These are phyloP conservation scores for Trichoderma koningii DNA, from an alignment of 2,329 filamentous ascomycete genomes.

Conservation along the genomic window DNA sequence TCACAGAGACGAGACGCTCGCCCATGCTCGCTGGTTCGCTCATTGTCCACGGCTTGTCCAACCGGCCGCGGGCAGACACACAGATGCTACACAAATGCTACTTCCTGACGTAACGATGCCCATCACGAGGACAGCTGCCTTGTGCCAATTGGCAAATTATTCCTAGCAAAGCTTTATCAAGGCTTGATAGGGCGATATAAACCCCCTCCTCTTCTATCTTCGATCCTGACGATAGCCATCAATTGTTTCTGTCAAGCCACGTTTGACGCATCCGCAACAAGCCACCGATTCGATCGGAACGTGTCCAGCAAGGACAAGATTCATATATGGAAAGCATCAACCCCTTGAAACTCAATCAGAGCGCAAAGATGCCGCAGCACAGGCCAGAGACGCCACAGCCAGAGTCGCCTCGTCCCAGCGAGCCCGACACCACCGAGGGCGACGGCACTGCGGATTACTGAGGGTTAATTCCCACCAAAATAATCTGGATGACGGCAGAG, in stretches of 20 bases:
- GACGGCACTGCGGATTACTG: slow-evolving; percentile 39
- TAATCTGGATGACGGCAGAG: slow-evolving; percentile 6
- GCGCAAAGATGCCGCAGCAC: slow-evolving; percentile 31
- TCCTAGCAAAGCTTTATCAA: not conserved
- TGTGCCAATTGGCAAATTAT: slow-evolving; percentile 7
- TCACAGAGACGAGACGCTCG: slow-evolving; percentile 11
- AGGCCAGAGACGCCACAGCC: slow-evolving; percentile 39
- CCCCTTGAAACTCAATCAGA: not conserved
- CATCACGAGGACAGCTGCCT: slow-evolving; percentile 20
- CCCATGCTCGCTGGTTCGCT: not conserved
- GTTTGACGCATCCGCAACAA: not conserved
- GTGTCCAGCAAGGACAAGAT: not conserved
- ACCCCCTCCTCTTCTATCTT: slow-evolving; percentile 1
- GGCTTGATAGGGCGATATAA: slow-evolving; percentile 19
- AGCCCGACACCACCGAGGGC: slow-evolving; percentile 38
- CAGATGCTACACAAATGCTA: slow-evolving; percentile 19
- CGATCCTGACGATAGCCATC: not conserved
- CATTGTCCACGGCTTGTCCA: slow-evolving; percentile 5
- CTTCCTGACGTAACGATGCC: slow-evolving; percentile 26
- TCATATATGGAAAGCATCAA: not conserved
- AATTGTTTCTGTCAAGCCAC: not conserved
- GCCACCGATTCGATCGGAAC: slow-evolving; percentile 1
- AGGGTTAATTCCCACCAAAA: slow-evolving; percentile 6
- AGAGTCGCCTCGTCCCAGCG: slow-evolving; percentile 36
- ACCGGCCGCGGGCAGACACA: not conserved